Evolutionary conservation across 2,329 filamentous ascomycete species (phyloP), one percentile per base, ranked within the genome.

Genomic region (Fusarium heterosporum): DNA sequence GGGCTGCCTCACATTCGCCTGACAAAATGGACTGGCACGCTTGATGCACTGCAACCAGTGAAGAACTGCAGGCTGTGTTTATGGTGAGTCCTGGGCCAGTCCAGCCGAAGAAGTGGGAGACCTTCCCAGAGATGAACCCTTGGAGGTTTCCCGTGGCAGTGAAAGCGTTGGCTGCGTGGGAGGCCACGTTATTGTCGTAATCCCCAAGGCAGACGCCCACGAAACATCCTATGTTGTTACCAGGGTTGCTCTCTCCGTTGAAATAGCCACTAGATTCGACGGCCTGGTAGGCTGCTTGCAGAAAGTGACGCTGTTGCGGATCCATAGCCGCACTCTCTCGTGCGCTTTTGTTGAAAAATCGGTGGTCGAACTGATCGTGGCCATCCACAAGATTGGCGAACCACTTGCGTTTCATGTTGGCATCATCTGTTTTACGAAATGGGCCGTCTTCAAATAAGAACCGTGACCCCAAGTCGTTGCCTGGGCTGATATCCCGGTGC

Each of bases 241-340:
- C 41, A 14, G 41, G 22, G 22, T 4, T 25, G 29, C 28, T 26
- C 41, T 45, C 25, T 13, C 29, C 29, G 41, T 28, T 25, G 25
- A 26, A n/a, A 25, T 45, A 28, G 9, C 63, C 63, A 14, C 36
- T 45, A 28, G 43, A 43, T 12, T 29, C 14, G 2, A 54, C 22
- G 8, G 41, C 47, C 40, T 64, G 49, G 13, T 57, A 64, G 8
- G 49, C 48, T 14, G 38, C 41, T 22, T 64, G 57, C 7, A 64
- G 39, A 6, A 41, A 17, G 5, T 57, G 12, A 3, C 56, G 42
- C n/a, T 57, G 46, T 26, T 64, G 49, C 2, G 61, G 61, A 26
- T 64, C 56, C 32, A 64, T 43, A 4, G 56, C 25, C 26, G 47
- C 45, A 8, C 48, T 40, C 14, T 64, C 57, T 2, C 19, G 22